These are phyloP conservation scores for Beta corolliflora DNA, from an alignment of 179 eudicot species.

Conservation along the genomic window DNA sequence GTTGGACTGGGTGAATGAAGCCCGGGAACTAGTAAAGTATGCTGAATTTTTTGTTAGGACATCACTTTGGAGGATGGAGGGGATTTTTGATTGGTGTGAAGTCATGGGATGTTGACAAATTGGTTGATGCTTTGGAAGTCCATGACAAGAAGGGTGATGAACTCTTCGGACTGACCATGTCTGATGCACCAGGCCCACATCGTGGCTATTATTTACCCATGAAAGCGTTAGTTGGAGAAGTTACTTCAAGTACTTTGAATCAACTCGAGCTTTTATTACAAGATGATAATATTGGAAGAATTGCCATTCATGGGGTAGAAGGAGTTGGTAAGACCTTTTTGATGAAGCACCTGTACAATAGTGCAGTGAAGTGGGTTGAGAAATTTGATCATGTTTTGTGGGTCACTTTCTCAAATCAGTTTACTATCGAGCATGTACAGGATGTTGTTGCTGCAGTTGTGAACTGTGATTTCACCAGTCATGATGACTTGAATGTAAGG, in stretches of 20 bases:
- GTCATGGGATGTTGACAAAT: not conserved
- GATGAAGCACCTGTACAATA: too few relatives aligned
- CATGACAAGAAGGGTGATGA: not conserved
- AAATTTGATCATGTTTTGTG: too few relatives aligned
- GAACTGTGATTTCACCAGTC: too few relatives aligned
- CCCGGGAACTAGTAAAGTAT: not conserved
- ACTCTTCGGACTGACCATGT: not conserved
- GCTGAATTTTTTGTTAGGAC: not conserved
- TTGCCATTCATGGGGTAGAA: too few relatives aligned
- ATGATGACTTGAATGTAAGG: not conserved
- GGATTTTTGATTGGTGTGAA: not conserved
- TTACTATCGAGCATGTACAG: too few relatives aligned
- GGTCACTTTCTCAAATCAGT: too few relatives aligned
- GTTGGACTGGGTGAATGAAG: not conserved
- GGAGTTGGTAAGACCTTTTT: too few relatives aligned
- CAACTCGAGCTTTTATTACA: too few relatives aligned
- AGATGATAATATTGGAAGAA: too few relatives aligned
- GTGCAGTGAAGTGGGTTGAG: too few relatives aligned
- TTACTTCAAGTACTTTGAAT: not conserved
- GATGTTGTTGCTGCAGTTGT: conserved; percentile 18
- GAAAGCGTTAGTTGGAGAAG: conserved; percentile 3
- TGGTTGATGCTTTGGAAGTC: not conserved
- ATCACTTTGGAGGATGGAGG: not conserved
- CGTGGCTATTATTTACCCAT: conserved; percentile 9
- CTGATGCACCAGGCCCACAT: not conserved